Percentiles rank a stretch among this genome's conserved stretches.
These are phyloP conservation scores for Alternaria arborescens DNA, from an alignment of 2,329 filamentous ascomycete genomes.

Conservation along the genomic window DNA sequence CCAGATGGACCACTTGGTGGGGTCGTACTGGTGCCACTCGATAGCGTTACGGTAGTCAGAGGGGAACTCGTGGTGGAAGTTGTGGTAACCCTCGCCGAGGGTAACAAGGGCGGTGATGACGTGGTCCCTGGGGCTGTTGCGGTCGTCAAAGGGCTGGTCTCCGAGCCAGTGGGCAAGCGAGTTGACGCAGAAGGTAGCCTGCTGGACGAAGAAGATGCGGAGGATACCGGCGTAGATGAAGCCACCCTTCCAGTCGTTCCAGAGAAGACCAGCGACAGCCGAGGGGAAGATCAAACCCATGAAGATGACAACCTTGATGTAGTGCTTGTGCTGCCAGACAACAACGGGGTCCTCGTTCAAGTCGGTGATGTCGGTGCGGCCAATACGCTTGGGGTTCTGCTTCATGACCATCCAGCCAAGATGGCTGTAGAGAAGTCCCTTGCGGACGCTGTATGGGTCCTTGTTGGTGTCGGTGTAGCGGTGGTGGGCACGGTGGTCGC, in stretches of 20 bases:
- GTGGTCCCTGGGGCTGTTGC: slow-evolving; percentile 55
- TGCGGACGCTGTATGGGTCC: slow-evolving; percentile 63
- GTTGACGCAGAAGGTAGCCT: slow-evolving; percentile 64
- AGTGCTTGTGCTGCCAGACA: slow-evolving; percentile 61
- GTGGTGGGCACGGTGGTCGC: slow-evolving; percentile 61
- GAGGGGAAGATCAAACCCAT: slow-evolving; percentile 60
- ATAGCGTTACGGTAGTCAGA: slow-evolving; percentile 57
- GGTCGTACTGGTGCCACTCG: slow-evolving; percentile 54
- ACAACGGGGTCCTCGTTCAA: slow-evolving; percentile 62
- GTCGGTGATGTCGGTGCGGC: slow-evolving; percentile 61
- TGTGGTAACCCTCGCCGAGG: slow-evolving; percentile 57
- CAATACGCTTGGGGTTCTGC: slow-evolving; percentile 63
- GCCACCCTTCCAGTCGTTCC: slow-evolving; percentile 60
- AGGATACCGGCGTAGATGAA: slow-evolving; percentile 63
- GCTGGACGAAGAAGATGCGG: slow-evolving; percentile 62
- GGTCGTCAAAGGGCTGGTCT: slow-evolving; percentile 56
- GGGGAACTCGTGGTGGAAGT: slow-evolving; percentile 57
- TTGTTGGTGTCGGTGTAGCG: slow-evolving; percentile 63
- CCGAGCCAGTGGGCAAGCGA: slow-evolving; percentile 63
- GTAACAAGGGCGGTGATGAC: slow-evolving; percentile 55
- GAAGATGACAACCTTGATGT: slow-evolving; percentile 58
- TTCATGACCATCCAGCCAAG: slow-evolving; percentile 64
- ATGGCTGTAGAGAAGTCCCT: slow-evolving; percentile 61
- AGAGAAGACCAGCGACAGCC: slow-evolving; percentile 58
- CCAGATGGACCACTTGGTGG: slow-evolving; percentile 57